Evolutionary conservation across 257 asterid species (phyloP).

Genomic region (Nicotiana attenuata): DNA sequence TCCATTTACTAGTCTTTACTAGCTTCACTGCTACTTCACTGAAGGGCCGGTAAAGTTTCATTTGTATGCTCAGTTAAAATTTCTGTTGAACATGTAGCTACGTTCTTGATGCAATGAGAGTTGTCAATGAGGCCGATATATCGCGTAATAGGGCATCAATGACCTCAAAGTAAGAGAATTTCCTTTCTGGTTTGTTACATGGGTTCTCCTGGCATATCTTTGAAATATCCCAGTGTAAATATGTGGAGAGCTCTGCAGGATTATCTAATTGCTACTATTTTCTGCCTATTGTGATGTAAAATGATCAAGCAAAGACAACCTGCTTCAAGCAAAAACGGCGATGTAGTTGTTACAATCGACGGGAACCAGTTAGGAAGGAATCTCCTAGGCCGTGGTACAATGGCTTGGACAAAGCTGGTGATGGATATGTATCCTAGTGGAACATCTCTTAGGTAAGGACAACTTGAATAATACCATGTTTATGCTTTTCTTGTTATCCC

Average conservation of each 20-base stretch:
- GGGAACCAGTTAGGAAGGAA: constrained; percentile 36
- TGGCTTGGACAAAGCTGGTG: constrained; percentile 87
- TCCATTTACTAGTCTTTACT: constrained; percentile 8
- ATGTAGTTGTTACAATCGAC: constrained; percentile 59
- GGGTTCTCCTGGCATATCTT: constrained; percentile 7
- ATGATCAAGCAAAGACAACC: constrained; percentile 97
- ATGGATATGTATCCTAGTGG: constrained; percentile 88
- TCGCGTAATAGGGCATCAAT: constrained; percentile 44
- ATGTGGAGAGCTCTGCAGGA: neutral
- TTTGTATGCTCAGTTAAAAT: neutral
- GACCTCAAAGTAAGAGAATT: constrained; percentile 66
- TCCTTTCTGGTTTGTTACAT: constrained; percentile 19
- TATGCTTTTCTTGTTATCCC: neutral
- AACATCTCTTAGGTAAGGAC: constrained; percentile 47
- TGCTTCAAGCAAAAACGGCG: constrained; percentile 89
- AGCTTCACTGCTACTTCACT: constrained; percentile 16
- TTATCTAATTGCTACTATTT: constrained; percentile 38
- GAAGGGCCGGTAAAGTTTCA: neutral
- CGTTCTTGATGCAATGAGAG: constrained; percentile 76
- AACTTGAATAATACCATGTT: neutral
- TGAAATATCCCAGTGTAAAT: neutral
- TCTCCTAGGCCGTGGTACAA: constrained; percentile 44
- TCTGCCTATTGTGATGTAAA: constrained; percentile 35
- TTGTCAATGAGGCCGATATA: constrained; percentile 66
- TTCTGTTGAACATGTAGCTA: constrained; percentile 41